Percentiles rank a stretch among this genome's conserved stretches.
Evolutionary conservation across 305 asterid genomes (phyloP).

Genomic region (Fraxinus nigra): DNA sequence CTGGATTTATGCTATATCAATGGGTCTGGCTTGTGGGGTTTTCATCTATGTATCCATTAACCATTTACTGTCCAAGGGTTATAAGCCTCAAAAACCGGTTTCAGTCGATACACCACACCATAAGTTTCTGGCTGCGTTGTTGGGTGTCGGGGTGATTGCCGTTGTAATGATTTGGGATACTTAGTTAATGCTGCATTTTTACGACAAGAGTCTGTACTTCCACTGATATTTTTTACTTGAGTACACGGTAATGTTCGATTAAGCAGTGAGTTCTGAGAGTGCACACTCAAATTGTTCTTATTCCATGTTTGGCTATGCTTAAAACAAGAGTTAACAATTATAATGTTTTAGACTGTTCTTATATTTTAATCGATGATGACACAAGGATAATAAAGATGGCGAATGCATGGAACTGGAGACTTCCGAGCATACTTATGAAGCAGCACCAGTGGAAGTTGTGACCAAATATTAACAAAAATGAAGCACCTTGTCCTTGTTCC

Average conservation of each 20-base stretch:
- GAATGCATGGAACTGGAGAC: constrained; percentile 34
- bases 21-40: constrained; percentile 93
- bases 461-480: constrained; percentile 26
- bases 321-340: neutral
- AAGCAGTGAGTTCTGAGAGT: neutral
- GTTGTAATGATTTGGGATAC: constrained; percentile 96
- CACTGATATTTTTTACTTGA: neutral
- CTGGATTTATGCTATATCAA: constrained; percentile 82
- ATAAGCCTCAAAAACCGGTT: constrained; percentile 44
- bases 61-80: constrained; percentile 75
- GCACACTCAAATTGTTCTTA: neutral
- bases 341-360: neutral
- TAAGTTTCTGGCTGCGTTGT: constrained; percentile 65
- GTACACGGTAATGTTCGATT: constrained; percentile 24
- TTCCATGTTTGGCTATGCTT: neutral
- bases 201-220: neutral
- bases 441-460: constrained; percentile 36
- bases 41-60: constrained; percentile 81
- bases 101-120: constrained; percentile 39
- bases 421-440: constrained; percentile 42
- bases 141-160: constrained; percentile 80
- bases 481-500: neutral
- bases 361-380: neutral
- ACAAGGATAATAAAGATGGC: neutral
- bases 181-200: constrained; percentile 13